Conservation (phyloP, 2,329 filamentous ascomycete species). For the Fusarium pininemorale region DNA sequence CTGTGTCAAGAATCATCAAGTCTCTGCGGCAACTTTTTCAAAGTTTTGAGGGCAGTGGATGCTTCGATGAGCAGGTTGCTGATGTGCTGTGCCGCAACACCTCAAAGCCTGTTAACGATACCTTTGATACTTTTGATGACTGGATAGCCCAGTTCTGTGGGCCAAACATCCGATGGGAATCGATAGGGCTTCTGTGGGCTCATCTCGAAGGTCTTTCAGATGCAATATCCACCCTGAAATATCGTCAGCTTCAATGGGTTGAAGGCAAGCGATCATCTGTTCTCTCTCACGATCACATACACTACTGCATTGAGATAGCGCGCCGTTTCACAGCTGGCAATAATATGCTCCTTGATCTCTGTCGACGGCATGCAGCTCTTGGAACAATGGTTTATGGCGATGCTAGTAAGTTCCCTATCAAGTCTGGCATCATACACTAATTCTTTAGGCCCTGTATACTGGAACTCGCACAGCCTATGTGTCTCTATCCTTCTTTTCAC, state of each 20-base stretch:
- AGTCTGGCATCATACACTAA: not conserved
- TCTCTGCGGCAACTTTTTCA: slow-evolving; percentile 48
- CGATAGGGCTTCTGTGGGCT: slow-evolving; percentile 51
- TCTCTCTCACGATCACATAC: slow-evolving; percentile 13
- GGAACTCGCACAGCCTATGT: slow-evolving; percentile 50
- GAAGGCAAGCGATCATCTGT: not conserved
- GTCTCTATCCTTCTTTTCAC: slow-evolving; percentile 50
- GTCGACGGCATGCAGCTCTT: slow-evolving; percentile 46
- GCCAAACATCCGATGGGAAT: slow-evolving; percentile 54
- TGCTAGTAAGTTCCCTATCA: slow-evolving; percentile 46
- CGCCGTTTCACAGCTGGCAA: slow-evolving; percentile 46
- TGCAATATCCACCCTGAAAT: slow-evolving; percentile 13
- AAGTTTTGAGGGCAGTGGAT: slow-evolving; percentile 37
- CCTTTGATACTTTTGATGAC: slow-evolving; percentile 43
- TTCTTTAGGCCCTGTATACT: slow-evolving; percentile 46
- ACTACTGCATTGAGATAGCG: slow-evolving; percentile 47
- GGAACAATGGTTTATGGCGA: slow-evolving; percentile 52
- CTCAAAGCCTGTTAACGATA: slow-evolving; percentile 47
- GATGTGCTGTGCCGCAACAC: slow-evolving; percentile 51
- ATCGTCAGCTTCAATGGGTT: slow-evolving; percentile 15
- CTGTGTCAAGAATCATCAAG: slow-evolving; percentile 44
- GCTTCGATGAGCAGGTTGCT: slow-evolving; percentile 49
- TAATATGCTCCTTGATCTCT: slow-evolving; percentile 50
- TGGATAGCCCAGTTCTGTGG: slow-evolving; percentile 55
- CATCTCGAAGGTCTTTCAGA: slow-evolving; percentile 27